phyloP scores from a whole-genome alignment of 371 early-diverging fungal genomes.

The Catenaria anguillulae region DNA sequence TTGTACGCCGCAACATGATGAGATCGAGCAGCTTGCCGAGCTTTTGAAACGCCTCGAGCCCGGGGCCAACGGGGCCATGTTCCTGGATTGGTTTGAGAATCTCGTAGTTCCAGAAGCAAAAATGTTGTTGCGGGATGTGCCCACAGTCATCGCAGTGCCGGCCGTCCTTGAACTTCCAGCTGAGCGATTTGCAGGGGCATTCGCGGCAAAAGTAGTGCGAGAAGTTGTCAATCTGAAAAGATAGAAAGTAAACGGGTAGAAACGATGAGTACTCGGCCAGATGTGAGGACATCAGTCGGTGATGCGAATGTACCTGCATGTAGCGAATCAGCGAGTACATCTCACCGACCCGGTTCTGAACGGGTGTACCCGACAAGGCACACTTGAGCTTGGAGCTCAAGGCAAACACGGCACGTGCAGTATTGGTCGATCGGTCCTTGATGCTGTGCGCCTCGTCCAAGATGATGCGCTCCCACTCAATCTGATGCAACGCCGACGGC shows the following conservation, averaged over 20 bases:
- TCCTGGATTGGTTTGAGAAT: constrained; percentile 84
- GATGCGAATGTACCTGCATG: constrained; percentile 25
- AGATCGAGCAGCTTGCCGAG: constrained; percentile 60
- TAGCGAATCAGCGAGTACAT: constrained; percentile 90
- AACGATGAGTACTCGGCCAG: constrained; percentile 6
- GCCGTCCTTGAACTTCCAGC: constrained; percentile 58
- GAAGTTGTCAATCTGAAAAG: constrained; percentile 34
- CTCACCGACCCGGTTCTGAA: constrained; percentile 96
- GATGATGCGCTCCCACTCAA: constrained; percentile 73
- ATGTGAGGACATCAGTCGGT: constrained; percentile 10
- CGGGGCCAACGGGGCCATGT: constrained; percentile 48
- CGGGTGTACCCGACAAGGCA: constrained; percentile 90
- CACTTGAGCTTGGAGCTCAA: constrained; percentile 62
- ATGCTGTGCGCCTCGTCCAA: constrained; percentile 90
- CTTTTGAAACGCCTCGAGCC: constrained; percentile 56
- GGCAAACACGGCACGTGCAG: constrained; percentile 72
- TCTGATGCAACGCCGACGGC: constrained; percentile 49
- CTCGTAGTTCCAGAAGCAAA: constrained; percentile 93
- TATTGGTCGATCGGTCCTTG: constrained; percentile 81
- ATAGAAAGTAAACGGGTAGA: too few relatives aligned
- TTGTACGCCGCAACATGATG: constrained; percentile 89
- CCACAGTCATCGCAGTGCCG: constrained; percentile 58
- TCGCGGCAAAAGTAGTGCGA: constrained; percentile 76
- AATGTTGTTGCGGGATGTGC: constrained; percentile 58
- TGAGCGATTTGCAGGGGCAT: constrained; percentile 58